Conservation (phyloP, 2,329 filamentous ascomycete species). For the Aspergillus melleus region DNA sequence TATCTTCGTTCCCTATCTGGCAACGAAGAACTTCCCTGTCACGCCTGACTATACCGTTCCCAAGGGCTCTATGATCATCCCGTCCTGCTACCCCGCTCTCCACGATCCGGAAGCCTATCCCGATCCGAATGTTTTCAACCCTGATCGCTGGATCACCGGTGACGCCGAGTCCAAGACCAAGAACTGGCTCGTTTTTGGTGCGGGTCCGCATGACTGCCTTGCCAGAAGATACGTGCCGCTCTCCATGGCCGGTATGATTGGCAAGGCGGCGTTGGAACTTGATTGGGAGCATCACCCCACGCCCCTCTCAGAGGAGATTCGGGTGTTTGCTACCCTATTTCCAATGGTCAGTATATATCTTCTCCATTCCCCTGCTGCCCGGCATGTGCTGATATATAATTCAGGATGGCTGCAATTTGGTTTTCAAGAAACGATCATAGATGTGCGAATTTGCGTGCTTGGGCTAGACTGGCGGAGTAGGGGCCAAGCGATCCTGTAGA, state of each 20-base stretch:
- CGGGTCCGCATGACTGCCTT: constrained; percentile 53
- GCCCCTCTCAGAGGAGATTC: constrained; percentile 50
- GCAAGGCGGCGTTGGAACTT: constrained; percentile 52
- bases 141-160: constrained; percentile 55
- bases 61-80: constrained; percentile 52
- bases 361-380: no score
- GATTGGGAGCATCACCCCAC: constrained; percentile 55
- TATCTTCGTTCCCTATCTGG: constrained; percentile 56
- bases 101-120: constrained; percentile 53
- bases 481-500: background rate
- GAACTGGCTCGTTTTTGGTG: constrained; percentile 57
- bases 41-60: constrained; percentile 51
- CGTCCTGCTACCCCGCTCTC: constrained; percentile 54
- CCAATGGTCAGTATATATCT: constrained; percentile 44
- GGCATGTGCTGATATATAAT: background rate
- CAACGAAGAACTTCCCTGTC: constrained; percentile 50
- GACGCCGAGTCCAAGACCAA: constrained; percentile 53
- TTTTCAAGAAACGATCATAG: constrained; percentile 26
- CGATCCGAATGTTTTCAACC: constrained; percentile 50
- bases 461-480: background rate
- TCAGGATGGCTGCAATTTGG: constrained; percentile 2
- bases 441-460: background rate
- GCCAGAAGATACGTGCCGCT: constrained; percentile 53
- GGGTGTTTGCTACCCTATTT: constrained; percentile 52
- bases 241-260: constrained; percentile 54